Evolutionary conservation across 768 basidiomycete species (phyloP), one percentile per base, ranked within the genome.

Genomic region (Lactarius pseudohatsudake): DNA sequence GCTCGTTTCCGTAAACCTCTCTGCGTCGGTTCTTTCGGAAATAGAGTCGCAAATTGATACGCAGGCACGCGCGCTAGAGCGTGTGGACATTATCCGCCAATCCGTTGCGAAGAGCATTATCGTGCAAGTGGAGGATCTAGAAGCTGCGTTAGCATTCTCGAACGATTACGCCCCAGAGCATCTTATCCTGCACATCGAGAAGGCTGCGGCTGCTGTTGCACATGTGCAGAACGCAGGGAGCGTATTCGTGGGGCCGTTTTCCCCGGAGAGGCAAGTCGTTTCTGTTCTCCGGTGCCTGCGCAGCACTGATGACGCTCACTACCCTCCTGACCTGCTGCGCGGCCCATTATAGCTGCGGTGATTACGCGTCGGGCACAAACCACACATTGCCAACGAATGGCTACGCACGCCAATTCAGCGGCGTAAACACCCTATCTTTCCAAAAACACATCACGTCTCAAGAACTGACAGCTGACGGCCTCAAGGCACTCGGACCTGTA

Each of bases 101-200:
- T 96, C 94, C 2, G 86, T 99, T 69, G 77, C 87, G 59, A 95
- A 94, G 80, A 95, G 92, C 75, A 82, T 98, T 72, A 97, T 96
- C 71, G 91, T 98, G 69, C 86, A 86, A 72, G 82, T 85, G 26
- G 71, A 79, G 26, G 82, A 83, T 8, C 77, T 90, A 2, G 83
- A 89, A 41, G 88, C 95, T 73, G 97, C 93, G 10, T 80, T 98
- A 61, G 77, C 75, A 9, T 98, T 98, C 80, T 94, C 91, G 54
- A 98, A 99, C 76, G 95, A 96, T 73, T 99, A 99, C 73, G 96
- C 97, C 6, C 97, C 97, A 0, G 97, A 99, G 75, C 97, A 99
- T 79, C 82, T 99, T 66, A 97, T 99, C 72, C 77, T 99, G 62
- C 95, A 98, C 76, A 75, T 98, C 63, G 82, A 86, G 67, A 79